These are phyloP conservation scores for Diphasiastrum complanatum DNA, from an alignment of 83 land plant species.

Conservation along the genomic window DNA sequence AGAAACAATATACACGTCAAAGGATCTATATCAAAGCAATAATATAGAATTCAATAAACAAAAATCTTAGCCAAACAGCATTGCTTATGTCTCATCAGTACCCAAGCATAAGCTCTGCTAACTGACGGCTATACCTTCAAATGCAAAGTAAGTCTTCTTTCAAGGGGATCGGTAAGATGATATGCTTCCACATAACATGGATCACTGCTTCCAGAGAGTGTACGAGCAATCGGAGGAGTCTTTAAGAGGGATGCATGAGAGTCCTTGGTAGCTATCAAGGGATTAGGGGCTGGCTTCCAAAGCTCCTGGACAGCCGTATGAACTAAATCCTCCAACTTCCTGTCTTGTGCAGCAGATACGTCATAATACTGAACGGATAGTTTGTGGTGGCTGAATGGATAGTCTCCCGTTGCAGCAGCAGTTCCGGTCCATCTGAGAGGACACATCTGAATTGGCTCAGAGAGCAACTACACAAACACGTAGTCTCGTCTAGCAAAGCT, in stretches of 20 bases:
- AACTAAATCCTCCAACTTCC: conserved; percentile 88
- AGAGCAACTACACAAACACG: too few relatives aligned
- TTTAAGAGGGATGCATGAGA: conserved; percentile 56
- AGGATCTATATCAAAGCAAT: too few relatives aligned
- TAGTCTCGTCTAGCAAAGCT: too few relatives aligned
- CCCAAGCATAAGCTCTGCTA: too few relatives aligned
- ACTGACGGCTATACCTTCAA: conserved; percentile 60
- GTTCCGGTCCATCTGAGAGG: conserved; percentile 84
- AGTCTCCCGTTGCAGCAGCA: conserved; percentile 84
- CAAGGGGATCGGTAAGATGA: conserved; percentile 78
- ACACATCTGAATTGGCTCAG: too few relatives aligned
- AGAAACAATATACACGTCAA: too few relatives aligned
- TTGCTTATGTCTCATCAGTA: too few relatives aligned
- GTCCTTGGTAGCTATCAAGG: conserved; percentile 63
- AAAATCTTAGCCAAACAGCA: too few relatives aligned
- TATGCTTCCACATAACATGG: conserved; percentile 95
- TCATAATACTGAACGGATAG: conserved; percentile 94
- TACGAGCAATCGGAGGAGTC: conserved; percentile 65
- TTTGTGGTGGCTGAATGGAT: conserved; percentile 98
- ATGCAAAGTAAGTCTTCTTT: conserved; percentile 87
- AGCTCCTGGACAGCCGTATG: conserved; percentile 94
- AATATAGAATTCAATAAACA: too few relatives aligned
- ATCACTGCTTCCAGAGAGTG: conserved; percentile 90
- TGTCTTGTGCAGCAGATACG: conserved; percentile 89
- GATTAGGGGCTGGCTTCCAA: conserved; percentile 93